Evolutionary conservation across 2,329 filamentous ascomycete species (phyloP).

Genomic region (Ophiostoma populinum): DNA sequence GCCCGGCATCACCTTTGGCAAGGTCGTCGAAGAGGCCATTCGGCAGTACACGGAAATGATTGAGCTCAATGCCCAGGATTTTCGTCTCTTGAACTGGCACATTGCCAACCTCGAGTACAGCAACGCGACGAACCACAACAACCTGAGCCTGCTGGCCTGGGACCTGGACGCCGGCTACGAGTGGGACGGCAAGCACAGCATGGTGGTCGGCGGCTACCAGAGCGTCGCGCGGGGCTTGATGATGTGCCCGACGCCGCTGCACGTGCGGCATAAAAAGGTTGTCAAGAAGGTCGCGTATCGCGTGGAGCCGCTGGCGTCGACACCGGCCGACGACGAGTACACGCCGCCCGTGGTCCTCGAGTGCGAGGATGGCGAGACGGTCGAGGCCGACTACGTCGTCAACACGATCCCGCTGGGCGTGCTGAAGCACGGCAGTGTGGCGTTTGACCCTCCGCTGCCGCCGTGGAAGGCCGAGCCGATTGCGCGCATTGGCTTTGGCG

Average conservation of each 20-base stretch:
- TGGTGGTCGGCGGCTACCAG: conserved; percentile 87
- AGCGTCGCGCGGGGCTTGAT: conserved; percentile 78
- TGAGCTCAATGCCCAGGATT: conserved; percentile 69
- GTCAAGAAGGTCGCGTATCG: conserved; percentile 59
- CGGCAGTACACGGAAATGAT: conserved; percentile 71
- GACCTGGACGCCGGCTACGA: conserved; percentile 97
- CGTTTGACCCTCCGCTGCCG: conserved; percentile 85
- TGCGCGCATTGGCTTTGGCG: conserved; percentile 71
- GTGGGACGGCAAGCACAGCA: conserved; percentile 86
- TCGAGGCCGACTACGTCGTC: conserved; percentile 82
- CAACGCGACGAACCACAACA: conserved; percentile 76
- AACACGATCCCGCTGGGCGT: conserved; percentile 83
- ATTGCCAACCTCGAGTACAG: conserved; percentile 96
- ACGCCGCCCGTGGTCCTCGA: conserved; percentile 30
- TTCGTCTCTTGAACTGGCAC: conserved; percentile 92
- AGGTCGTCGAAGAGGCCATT: conserved; percentile 85
- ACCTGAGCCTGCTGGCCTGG: conserved; percentile 79
- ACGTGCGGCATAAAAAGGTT: conserved; percentile 55
- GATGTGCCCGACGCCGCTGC: conserved; percentile 56
- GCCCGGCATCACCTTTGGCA: conserved; percentile 60
- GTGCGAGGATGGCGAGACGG: conserved; percentile 57
- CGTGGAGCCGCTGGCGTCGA: too few species aligned
- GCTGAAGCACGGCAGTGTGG: conserved; percentile 62
- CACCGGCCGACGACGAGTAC: background rate
- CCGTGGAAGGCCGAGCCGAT: conserved; percentile 72